Evolutionary conservation across 1,284 basidiomycete genomes (phyloP).

Genomic region (Ceratobasidium sp.): DNA sequence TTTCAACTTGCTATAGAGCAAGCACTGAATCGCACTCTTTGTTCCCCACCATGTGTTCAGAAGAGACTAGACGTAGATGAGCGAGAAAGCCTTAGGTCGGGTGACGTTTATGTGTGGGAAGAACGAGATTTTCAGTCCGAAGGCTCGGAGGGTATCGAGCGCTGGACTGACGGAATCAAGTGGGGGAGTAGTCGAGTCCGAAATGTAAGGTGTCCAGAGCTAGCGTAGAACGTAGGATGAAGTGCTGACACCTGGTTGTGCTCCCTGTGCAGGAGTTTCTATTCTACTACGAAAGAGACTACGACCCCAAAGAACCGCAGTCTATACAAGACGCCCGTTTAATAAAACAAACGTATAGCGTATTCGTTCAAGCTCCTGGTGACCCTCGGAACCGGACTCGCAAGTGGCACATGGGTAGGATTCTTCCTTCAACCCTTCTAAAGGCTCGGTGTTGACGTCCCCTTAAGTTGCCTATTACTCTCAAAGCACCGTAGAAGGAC

Average conservation of each 20-base stretch:
- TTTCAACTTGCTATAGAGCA: not conserved
- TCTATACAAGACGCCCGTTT: constrained; percentile 9
- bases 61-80: constrained; percentile 21
- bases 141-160: constrained; percentile 25
- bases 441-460: not conserved
- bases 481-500: constrained; percentile 14
- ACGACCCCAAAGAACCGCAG: constrained; percentile 28
- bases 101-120: constrained; percentile 32
- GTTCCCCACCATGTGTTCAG: not conserved
- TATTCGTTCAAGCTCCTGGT: constrained; percentile 14
- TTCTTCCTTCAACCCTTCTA: not conserved
- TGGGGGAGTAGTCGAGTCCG: constrained; percentile 36
- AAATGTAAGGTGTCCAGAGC: constrained; percentile 10
- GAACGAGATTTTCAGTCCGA: constrained; percentile 23
- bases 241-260: not conserved
- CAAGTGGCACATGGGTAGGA: constrained; percentile 37
- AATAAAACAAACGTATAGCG: constrained; percentile 34
- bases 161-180: constrained; percentile 36
- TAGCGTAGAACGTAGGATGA: not conserved
- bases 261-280: constrained; percentile 16
- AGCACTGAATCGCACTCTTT: not conserved
- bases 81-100: constrained; percentile 18
- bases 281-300: constrained; percentile 34
- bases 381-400: constrained; percentile 6
- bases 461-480: constrained; percentile 27